These are phyloP conservation scores for Gossypium schwendimanii DNA, from an alignment of 441 rosid genomes.

Conservation along the genomic window DNA sequence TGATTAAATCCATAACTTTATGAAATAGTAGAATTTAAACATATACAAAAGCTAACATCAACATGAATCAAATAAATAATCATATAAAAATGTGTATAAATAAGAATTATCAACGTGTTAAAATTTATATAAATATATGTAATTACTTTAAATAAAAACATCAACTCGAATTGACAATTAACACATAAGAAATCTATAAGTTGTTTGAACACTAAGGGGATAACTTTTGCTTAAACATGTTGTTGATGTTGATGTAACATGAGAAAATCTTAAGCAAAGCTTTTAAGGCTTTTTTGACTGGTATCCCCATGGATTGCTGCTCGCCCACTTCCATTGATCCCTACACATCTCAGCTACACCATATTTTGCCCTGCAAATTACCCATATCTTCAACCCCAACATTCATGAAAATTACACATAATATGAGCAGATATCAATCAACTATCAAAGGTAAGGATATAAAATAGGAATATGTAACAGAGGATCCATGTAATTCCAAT, in stretches of 20 bases:
- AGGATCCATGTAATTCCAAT: background rate
- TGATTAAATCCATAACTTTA: no score
- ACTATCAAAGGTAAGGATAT: no score
- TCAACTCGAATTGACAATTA: background rate
- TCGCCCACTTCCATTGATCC: constrained; percentile 76
- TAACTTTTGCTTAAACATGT: background rate
- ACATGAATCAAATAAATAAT: background rate
- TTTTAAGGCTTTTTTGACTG: constrained; percentile 43
- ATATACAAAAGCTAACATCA: background rate
- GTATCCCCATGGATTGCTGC: constrained; percentile 59
- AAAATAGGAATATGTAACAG: background rate
- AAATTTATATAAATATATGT: background rate
- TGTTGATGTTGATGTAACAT: background rate
- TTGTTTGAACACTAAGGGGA: background rate
- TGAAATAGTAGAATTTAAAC: no score
- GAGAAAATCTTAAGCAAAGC: background rate
- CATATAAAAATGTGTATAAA: background rate
- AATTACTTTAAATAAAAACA: background rate
- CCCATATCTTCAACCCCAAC: no score
- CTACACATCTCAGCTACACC: constrained; percentile 67
- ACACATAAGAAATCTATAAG: background rate
- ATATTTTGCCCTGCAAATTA: constrained; percentile 52
- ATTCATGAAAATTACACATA: background rate
- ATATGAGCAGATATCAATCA: no score
- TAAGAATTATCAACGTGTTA: background rate